Evolutionary conservation across 2,329 filamentous ascomycete species (phyloP), one percentile per base, ranked within the genome.

Genomic region (Bimuria novae-zelandiae): DNA sequence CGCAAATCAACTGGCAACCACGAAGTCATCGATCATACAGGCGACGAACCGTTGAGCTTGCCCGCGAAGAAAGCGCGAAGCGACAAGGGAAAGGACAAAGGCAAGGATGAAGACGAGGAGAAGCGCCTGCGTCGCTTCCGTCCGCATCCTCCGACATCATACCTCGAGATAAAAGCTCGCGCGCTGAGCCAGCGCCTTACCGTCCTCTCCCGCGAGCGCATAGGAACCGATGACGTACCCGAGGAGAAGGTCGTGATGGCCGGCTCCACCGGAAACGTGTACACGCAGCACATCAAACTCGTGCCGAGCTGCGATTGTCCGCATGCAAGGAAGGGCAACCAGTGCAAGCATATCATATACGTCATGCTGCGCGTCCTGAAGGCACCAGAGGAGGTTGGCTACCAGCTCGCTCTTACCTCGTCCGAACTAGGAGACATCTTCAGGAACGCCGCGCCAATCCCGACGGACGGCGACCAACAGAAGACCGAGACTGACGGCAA

Each of bases 341-440:
- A 85, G 61, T 88, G 85, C 78, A 87, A 87, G 64, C 86, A 89
- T 60, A 74, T 85, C 22, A 55, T 87, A 37, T 89, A 85, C 62
- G 82, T 85, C 19, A 77, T 87, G 51, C 70, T 81, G 43, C 80
- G 82, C 22, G 80, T 84, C 2, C 76, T 87, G 36, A 85, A 83
- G 72, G 82, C 79, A 1, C 79, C 79, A 0, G 70, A 76, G 33
- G 68, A 85, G 29, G 74, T 87, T 2, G 77, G 79, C 42, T 86
- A 85, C 54, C 84, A 87, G 63, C 71, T 84, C 22, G 84, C 84
- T 3, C 81, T 87, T 58, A 70, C 85, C n/a, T 77, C 79, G 16
- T 77, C 77, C 2, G 85, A 88, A 71, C 75, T 87, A 2, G 75
- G 75, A 12, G 76, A 82, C 22, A 81, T 87, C 29, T 82, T 86